Conservation (phyloP, 306 rosid species). For the Mucuna pruriens region DNA sequence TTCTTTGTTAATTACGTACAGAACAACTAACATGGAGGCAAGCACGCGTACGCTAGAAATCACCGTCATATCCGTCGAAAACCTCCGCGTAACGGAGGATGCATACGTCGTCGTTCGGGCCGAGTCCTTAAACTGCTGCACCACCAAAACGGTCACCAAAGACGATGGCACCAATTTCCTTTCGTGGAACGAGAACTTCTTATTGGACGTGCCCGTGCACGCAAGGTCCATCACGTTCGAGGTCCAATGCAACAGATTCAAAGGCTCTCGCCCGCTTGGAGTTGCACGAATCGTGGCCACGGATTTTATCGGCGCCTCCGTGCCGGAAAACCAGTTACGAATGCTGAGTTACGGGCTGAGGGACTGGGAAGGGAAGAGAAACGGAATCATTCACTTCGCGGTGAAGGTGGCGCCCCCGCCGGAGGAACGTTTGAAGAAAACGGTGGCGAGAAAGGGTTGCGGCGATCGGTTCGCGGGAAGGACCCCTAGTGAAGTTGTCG, state of each 20-base stretch:
- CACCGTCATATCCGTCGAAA: constrained; percentile 52
- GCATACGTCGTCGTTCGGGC: constrained; percentile 48
- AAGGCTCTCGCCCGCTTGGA: constrained; percentile 41
- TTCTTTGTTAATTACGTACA: no score
- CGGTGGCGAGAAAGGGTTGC: background rate
- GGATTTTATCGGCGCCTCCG: constrained; percentile 32
- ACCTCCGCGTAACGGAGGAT: constrained; percentile 37
- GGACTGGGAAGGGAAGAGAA: constrained; percentile 52
- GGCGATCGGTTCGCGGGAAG: background rate
- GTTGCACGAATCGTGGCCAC: constrained; percentile 49
- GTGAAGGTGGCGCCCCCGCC: constrained; percentile 45
- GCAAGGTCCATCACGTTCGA: constrained; percentile 44
- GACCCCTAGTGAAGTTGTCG: background rate
- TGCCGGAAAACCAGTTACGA: constrained; percentile 45
- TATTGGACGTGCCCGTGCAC: constrained; percentile 47
- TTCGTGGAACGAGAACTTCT: constrained; percentile 53
- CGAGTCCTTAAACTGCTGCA: constrained; percentile 29
- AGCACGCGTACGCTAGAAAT: constrained; percentile 45
- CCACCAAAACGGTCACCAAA: constrained; percentile 41
- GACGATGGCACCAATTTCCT: constrained; percentile 35
- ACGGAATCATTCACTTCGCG: constrained; percentile 61
- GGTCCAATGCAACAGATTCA: constrained; percentile 50
- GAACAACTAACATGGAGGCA: constrained; percentile 21
- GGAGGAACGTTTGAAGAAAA: background rate
- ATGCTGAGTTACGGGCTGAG: constrained; percentile 63